These are phyloP conservation scores for Porogramme epimiltina DNA, from an alignment of 1,284 basidiomycete species.

Conservation along the genomic window DNA sequence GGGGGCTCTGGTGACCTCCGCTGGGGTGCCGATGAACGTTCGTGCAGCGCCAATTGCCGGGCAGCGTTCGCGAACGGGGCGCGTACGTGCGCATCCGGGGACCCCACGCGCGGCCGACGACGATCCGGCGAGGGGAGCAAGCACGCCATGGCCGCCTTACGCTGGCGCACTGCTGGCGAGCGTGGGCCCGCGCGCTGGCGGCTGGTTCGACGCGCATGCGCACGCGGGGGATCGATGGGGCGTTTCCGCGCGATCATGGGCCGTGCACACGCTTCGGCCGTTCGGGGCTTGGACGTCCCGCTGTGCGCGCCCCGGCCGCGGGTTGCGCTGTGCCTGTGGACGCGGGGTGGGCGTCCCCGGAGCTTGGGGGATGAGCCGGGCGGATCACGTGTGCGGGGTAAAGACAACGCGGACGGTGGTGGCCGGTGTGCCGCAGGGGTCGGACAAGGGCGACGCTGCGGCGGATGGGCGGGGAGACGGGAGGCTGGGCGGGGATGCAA, in stretches of 20 bases:
- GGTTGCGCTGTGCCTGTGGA: not conserved
- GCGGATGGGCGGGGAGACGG: slow-evolving; percentile 1
- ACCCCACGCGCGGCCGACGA: too few relatives aligned
- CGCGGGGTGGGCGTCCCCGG: slow-evolving; percentile 5
- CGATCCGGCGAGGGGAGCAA: too few relatives aligned
- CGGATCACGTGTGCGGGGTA: slow-evolving; percentile 21
- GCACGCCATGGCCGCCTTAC: not conserved
- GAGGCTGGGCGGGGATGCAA: slow-evolving; percentile 6
- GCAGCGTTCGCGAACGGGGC: too few relatives aligned
- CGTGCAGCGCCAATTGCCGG: not conserved
- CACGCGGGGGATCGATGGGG: too few relatives aligned
- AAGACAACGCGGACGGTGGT: not conserved
- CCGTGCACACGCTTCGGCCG: too few relatives aligned
- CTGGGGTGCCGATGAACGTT: slow-evolving; percentile 15
- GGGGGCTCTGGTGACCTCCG: slow-evolving; percentile 10
- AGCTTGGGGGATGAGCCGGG: slow-evolving; percentile 5
- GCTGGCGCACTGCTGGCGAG: slow-evolving; percentile 1
- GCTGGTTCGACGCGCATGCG: too few relatives aligned
- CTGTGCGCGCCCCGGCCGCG: too few relatives aligned
- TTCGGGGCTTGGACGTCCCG: too few relatives aligned
- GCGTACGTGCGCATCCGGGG: too few relatives aligned
- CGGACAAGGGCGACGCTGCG: too few relatives aligned
- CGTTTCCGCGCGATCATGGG: too few relatives aligned
- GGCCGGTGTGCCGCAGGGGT: too few relatives aligned
- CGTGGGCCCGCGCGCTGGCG: slow-evolving; percentile 6